Base-by-base conservation (phyloP, 225 moss, liverwort and hornwort species). In the Lunularia cruciata region DNA sequence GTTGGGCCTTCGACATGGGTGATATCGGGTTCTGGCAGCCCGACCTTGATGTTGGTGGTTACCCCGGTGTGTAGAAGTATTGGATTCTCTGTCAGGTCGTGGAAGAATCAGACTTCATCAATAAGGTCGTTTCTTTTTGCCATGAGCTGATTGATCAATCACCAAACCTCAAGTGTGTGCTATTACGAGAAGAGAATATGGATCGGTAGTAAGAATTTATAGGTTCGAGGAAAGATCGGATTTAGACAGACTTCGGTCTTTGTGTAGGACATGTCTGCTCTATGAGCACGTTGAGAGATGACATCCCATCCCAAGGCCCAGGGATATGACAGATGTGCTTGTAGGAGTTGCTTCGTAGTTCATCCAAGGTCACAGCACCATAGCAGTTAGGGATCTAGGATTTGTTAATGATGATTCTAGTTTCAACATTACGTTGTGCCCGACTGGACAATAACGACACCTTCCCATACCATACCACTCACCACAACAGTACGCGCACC, bases 11-110 rank as follows among this genome's bases (percentile, higher is more conserved):
- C 35, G 63, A 43, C 42, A 33, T 36, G 34, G 52, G 37, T 8
- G 67, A 67, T n/a, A 67, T 67, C 34, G 52, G 31, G 7, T 67
- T 67, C 67, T 67, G 67, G 67, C 67, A 67, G 23, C 58, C 72
- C 53, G 27, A 73, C 40, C 32, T 31, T 27, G 25, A 20, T 30
- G n/a, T 12, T n/a, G 59, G 2, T 6, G 75, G 62, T 9, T 63
- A 31, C 27, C 30, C 6, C 26, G 71, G 65, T 56, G 31, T 39
- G 1, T 70, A 76, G 47, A 69, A 51, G 31, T 18, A 61, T 5
- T 25, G 34, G 15, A 52, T 57, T 71, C 30, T 4, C 46, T 15
- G 64, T 47, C 34, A 57, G 70, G 0, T 47, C 65, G 56, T 57
- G 25, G 57, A 64, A 55, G 5, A 36, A 76, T 34, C 32, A 70